Evolutionary conservation across 1,284 basidiomycete genomes (phyloP).

Genomic region (Irpex lacteus): DNA sequence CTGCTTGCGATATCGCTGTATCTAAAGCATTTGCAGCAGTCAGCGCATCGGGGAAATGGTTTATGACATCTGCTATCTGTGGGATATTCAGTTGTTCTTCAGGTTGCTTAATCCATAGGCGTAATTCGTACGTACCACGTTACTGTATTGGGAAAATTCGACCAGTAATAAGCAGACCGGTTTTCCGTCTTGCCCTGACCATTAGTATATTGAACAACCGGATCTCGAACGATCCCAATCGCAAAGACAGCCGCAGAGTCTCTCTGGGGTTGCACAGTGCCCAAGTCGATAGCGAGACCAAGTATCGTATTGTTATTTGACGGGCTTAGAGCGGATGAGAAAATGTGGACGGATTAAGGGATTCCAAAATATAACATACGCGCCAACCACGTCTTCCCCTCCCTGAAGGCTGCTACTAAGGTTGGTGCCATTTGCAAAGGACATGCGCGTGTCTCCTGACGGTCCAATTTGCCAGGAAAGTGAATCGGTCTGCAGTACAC

Average conservation of each 20-base stretch:
- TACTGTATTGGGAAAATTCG: background rate
- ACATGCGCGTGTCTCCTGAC: background rate
- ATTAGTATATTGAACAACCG: background rate
- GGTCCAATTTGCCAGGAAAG: background rate
- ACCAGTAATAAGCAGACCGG: background rate
- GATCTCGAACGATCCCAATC: background rate
- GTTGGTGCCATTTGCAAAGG: background rate
- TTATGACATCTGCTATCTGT: conserved; percentile 27
- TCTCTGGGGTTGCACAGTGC: background rate
- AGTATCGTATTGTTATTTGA: background rate
- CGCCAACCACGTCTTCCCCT: background rate
- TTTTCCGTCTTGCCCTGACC: background rate
- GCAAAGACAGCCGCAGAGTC: background rate
- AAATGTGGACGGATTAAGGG: background rate
- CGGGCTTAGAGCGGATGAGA: background rate
- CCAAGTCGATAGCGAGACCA: background rate
- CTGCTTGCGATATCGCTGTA: conserved; percentile 19
- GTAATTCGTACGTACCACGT: background rate
- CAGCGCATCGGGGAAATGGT: conserved; percentile 21
- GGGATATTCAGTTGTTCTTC: background rate
- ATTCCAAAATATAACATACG: background rate
- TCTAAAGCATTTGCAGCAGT: conserved; percentile 24
- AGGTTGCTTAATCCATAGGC: background rate
- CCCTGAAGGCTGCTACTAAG: background rate
- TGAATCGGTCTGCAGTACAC: background rate